Evolutionary conservation across 164 flowering plant species (phyloP).

Genomic region (Taxillus chinensis): DNA sequence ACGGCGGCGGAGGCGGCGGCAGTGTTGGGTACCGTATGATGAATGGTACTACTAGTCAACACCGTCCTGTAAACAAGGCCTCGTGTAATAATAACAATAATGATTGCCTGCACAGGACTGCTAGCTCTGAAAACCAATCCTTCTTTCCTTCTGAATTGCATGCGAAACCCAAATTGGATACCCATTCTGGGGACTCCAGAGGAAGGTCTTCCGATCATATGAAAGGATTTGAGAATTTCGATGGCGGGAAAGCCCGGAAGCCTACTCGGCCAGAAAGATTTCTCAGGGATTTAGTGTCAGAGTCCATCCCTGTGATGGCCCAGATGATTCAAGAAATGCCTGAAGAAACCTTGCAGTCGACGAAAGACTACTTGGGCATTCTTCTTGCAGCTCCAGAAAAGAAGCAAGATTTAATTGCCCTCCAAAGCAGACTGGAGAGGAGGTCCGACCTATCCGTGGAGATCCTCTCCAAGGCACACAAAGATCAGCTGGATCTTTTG

Average conservation of each 20-base stretch:
- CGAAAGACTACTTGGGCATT: conserved; percentile 53
- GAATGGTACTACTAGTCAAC: conserved; percentile 20
- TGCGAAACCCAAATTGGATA: conserved; percentile 49
- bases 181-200: conserved; percentile 47
- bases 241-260: conserved; percentile 27
- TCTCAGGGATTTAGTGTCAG: conserved; percentile 54
- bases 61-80: conserved; percentile 13
- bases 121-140: conserved; percentile 54
- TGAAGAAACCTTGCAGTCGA: conserved; percentile 37
- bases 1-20: conserved; percentile 22
- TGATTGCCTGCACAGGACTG: conserved; percentile 32
- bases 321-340: conserved; percentile 53
- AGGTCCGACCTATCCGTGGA: conserved; percentile 71
- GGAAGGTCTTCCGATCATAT: conserved; percentile 41
- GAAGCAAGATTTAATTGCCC: conserved; percentile 41
- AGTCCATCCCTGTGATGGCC: conserved; percentile 50
- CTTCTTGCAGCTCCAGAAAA: conserved; percentile 44
- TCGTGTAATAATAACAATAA: conserved; percentile 5
- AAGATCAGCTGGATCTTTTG: conserved; percentile 59
- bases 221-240: conserved; percentile 30
- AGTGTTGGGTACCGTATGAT: conserved; percentile 12
- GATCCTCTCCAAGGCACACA: conserved; percentile 50
- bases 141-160: conserved; percentile 88
- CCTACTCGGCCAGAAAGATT: conserved; percentile 53
- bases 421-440: conserved; percentile 56